These are phyloP conservation scores for Neoscytalidium dimidiatum DNA, from an alignment of 2,329 filamentous ascomycete genomes.

Conservation along the genomic window DNA sequence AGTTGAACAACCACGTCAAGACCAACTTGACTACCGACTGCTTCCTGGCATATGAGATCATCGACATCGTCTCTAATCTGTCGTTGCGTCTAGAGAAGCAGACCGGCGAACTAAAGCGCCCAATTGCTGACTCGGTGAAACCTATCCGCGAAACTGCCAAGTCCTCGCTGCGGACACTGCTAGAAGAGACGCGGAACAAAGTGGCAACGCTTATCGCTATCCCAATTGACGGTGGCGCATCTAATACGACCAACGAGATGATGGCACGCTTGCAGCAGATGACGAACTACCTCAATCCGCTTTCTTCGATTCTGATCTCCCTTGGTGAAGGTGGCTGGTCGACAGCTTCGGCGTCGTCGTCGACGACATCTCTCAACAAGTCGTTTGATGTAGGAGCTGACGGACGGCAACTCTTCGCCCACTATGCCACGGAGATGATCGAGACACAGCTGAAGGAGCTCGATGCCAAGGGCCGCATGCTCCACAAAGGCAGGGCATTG, in stretches of 20 bases:
- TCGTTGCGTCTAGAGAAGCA: slow-evolving; percentile 77
- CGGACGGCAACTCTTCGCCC: slow-evolving; percentile 81
- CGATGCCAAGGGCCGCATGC: slow-evolving; percentile 69
- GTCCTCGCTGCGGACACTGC: slow-evolving; percentile 74
- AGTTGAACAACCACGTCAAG: slow-evolving; percentile 89
- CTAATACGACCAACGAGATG: slow-evolving; percentile 78
- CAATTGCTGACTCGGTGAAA: slow-evolving; percentile 81
- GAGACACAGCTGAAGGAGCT: slow-evolving; percentile 76
- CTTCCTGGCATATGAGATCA: slow-evolving; percentile 92
- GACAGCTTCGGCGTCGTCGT: slow-evolving; percentile 54
- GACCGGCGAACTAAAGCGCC: slow-evolving; percentile 81
- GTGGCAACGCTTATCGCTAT: slow-evolving; percentile 66
- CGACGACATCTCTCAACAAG: slow-evolving; percentile 60
- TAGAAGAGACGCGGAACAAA: slow-evolving; percentile 79
- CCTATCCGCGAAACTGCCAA: slow-evolving; percentile 93
- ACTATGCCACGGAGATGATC: slow-evolving; percentile 88
- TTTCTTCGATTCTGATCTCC: slow-evolving; percentile 88
- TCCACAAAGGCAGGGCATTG: slow-evolving; percentile 76
- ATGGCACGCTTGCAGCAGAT: slow-evolving; percentile 86
- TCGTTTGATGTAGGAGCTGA: slow-evolving; percentile 89
- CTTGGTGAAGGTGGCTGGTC: slow-evolving; percentile 89
- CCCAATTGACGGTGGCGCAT: slow-evolving; percentile 74
- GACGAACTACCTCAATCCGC: slow-evolving; percentile 80
- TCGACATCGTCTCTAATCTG: slow-evolving; percentile 81
- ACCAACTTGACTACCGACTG: slow-evolving; percentile 86